Evolutionary conservation across 306 rosid species (phyloP), one percentile per base, ranked within the genome.

Genomic region (Erythrophleum fordii): DNA sequence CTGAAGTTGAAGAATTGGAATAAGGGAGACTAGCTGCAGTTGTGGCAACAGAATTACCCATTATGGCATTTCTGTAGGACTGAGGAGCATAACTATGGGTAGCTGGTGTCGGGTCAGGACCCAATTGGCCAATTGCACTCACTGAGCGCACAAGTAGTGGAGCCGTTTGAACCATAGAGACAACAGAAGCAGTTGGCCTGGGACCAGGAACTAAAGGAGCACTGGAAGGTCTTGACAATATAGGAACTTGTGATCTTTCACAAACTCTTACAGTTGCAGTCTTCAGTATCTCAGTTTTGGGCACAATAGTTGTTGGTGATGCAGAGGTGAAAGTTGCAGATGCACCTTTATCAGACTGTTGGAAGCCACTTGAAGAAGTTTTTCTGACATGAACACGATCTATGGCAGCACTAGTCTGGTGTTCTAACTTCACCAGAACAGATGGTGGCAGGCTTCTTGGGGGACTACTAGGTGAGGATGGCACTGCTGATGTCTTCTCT

Each of bases 1-100:
- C 90, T 0, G 93, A 88, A 77, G 88, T 83, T 31, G 91, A 82
- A 64, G 97, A 61, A 79, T 62, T 91, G n/a, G 91, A 79, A 75
- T 84, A 91, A 58, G 89, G 48, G 37, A 82, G 82, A 85, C 84
- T 90, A 60, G 91, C 86, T 51, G 90, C 85, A 77, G 87, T 80
- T 17, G 91, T 72, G 18, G 86, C 72, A 46, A 83, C 90, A 72
- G 86, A 89, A 87, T 90, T 96, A 73, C 97, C 98, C 72, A 93
- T 81, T 37, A 93, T 96, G 76, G 93, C 99, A 86, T 96, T 93
- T 83, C 97, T 88, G 80, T 96, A 96, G 41, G 99, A 96, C 83
- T 89, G 99, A 44, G 93, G 97, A 82, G 80, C 82, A 68, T 85
- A 86, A 84, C 98, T 89, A 73, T 86, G 95, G 59, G 95, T 88